Percentiles rank a stretch among this genome's conserved stretches.
phyloP scores from a whole-genome alignment of 257 asterid genomes.

The Vinca minor region DNA sequence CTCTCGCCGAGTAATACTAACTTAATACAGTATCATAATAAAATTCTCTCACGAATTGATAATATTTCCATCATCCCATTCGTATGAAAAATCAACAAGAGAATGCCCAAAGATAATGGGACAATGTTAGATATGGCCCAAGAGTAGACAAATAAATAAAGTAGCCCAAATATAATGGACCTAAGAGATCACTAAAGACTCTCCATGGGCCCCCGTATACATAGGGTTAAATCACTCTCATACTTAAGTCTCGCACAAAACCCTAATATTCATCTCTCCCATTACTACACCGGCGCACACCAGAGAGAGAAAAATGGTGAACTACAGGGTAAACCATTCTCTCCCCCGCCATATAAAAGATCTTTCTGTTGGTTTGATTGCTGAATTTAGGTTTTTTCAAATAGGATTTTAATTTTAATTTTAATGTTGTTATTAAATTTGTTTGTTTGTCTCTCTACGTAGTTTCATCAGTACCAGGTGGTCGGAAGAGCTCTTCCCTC shows the following conservation, averaged over 20 bases:
- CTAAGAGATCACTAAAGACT: too few species aligned
- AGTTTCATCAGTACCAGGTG: slow-evolving; percentile 91
- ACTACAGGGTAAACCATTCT: slow-evolving; percentile 27
- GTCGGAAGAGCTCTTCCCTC: slow-evolving; percentile 90
- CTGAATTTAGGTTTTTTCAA: not conserved
- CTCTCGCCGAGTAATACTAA: too few species aligned
- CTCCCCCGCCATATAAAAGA: too few species aligned
- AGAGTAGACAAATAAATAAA: too few species aligned
- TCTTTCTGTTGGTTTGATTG: not conserved
- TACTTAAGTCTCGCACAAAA: not conserved
- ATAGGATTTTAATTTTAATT: not conserved
- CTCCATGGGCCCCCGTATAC: not conserved
- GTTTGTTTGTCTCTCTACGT: too few species aligned
- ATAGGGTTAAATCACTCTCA: not conserved
- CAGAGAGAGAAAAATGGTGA: slow-evolving; percentile 36
- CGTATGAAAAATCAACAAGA: too few species aligned
- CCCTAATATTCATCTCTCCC: slow-evolving; percentile 4
- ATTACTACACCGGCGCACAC: slow-evolving; percentile 16
- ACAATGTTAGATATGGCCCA: too few species aligned
- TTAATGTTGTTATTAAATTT: not conserved
- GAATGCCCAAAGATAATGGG: too few species aligned
- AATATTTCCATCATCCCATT: too few species aligned
- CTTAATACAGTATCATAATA: too few species aligned
- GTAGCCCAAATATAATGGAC: too few species aligned
- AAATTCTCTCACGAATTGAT: too few species aligned